Evolutionary conservation across 805 yeast genomes (phyloP), one percentile per base, ranked within the genome.

Genomic region (Yarrowia bubula): DNA sequence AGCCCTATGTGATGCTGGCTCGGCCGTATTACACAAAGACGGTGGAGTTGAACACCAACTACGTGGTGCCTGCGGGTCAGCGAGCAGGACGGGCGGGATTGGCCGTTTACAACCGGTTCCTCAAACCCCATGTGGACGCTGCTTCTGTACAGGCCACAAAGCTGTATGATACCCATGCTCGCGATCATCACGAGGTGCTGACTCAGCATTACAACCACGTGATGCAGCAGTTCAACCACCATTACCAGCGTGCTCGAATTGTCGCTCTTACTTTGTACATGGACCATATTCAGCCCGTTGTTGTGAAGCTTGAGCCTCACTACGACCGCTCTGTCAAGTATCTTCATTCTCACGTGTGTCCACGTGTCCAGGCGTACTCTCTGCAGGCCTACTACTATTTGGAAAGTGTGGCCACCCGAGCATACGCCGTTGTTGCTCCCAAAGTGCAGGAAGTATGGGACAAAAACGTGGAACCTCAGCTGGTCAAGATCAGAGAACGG

Each of bases 381-480:
- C 35, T 17, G 2, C 28, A 43, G 32, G 67, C 38, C 13, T 41
- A 46, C 32, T 18, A 28, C 11, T 6, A 37, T 9, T 33, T 46
- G 10, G 14, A 55, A n/a, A 32, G 28, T n/a, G 62, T 62, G 14
- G 17, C 41, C 8, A 5, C 17, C 2, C 41, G 35, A 5, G 61
- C 41, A 13, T 44, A 32, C 35, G 44, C 66, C 1, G 53, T 28
- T 15, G 63, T 69, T 1, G 31, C 66, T 1, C 72, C 73, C 11
- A 47, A 62, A 38, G 57, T 68, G 11, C 17, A 22, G 14, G 65
- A 58, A 10, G 32, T 72, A 6, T 71, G 71, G 63, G 63, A 62
- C 14, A 65, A 68, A 42, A 51, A 64, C 8, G 65, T 72, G 33
- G 72, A 72, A 65, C 73, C 74, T 1, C 73, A 71, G 58, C 33